Base-by-base conservation (phyloP, 2,329 filamentous ascomycete genomes). In the Neobulgaria alba region DNA sequence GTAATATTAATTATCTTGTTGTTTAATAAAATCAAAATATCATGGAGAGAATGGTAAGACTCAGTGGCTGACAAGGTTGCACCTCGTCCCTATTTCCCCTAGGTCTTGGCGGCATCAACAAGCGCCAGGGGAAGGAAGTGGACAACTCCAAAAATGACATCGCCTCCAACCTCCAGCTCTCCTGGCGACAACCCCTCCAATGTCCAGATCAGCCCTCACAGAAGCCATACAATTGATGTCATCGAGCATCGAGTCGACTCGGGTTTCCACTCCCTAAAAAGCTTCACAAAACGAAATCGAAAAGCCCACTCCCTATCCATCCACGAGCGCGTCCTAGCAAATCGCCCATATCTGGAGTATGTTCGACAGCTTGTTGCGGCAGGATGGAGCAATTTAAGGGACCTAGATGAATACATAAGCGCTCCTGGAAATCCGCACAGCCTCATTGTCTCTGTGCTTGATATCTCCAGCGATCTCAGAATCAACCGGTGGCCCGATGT, bases 371-470 rank as follows among this genome's bases (percentile, higher is more conserved):
- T 56, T 10, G 47, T 53, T 10, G 44, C 41, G 14, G 52, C 55
- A 30, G 54, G 54, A 43, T 57, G 52, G 56, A 54, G 46, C 32
- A 58, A 55, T 40, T 42, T 58, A 20, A 41, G 38, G 23, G 39
- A 43, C 10, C 37, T 58, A 21, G 49, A 57, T n/a, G 33, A 39
- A 2, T 56, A 56, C 30, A 49, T 57, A 43, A 42, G 36, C 21
- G 43, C 30, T 18, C 47, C 49, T 19, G 16, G 48, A 16, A 41
- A 39, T n/a, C 16, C 5, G 14, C 12, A 39, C 10, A 38, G 36
- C 8, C 19, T 57, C 2, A 42, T 54, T 1, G 41, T 56, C 3
- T 55, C 50, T 1, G 49, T 57, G 12, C 30, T 57, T 5, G 55
- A 56, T 31, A 51, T 58, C 38, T 46, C 36, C 14, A 33, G 30